Percentiles rank a stretch among this genome's conserved stretches.
Conservation (phyloP, 2,329 filamentous ascomycete species). For the Leptographium wingfieldii region DNA sequence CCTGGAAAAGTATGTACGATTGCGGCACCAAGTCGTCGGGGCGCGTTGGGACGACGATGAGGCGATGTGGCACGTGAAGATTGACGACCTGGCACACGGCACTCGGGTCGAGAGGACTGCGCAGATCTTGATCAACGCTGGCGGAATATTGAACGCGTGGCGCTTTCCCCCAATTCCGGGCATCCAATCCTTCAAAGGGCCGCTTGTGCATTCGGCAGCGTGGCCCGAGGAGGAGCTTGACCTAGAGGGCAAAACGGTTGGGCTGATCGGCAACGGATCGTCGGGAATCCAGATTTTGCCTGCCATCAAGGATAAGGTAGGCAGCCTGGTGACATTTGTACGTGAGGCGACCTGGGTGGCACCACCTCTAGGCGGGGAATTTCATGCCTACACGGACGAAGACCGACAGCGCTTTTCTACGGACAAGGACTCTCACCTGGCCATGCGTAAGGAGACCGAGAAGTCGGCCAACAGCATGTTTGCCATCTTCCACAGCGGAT, state of each 20-base stretch:
- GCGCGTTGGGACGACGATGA: constrained; percentile 29
- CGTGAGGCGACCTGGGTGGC: constrained; percentile 12
- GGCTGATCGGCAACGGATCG: constrained; percentile 20
- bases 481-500: too few species aligned
- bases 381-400: constrained; percentile 10
- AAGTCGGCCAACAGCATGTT: not conserved
- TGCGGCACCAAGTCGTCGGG: constrained; percentile 27
- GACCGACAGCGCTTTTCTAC: constrained; percentile 9
- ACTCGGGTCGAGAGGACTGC: constrained; percentile 11
- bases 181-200: constrained; percentile 19
- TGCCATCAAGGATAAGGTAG: constrained; percentile 8
- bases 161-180: constrained; percentile 20
- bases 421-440: too few species aligned
- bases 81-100: constrained; percentile 17
- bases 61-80: constrained; percentile 24
- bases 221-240: constrained; percentile 14
- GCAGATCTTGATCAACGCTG: constrained; percentile 13
- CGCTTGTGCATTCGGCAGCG: constrained; percentile 17
- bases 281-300: constrained; percentile 20
- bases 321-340: constrained; percentile 12
- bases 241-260: constrained; percentile 16
- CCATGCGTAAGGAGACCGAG: too few species aligned
- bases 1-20: not conserved
- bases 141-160: constrained; percentile 16
- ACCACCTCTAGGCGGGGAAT: constrained; percentile 8